These are phyloP conservation scores for Trichophyton mentagrophytes DNA, from an alignment of 2,329 filamentous ascomycete genomes.

Conservation along the genomic window DNA sequence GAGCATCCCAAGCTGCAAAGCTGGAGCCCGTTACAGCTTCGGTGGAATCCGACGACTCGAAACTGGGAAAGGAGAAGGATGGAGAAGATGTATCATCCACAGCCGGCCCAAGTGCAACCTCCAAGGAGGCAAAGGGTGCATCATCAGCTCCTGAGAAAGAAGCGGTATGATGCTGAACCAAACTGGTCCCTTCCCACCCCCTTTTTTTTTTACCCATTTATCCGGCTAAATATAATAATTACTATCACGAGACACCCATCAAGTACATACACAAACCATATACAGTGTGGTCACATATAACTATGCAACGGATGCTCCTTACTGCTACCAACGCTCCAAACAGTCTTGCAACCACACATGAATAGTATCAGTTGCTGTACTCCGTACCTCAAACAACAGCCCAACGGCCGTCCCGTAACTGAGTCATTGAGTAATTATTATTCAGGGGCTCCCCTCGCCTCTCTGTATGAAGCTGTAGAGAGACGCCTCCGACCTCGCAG, in stretches of 20 bases:
- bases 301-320: not conserved
- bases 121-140: slow-evolving; percentile 15
- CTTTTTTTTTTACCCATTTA: not conserved
- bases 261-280: not conserved
- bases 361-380: not conserved
- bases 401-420: not conserved
- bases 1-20: not conserved
- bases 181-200: not conserved
- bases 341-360: not conserved
- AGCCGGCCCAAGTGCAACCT: slow-evolving; percentile 22
- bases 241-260: not conserved
- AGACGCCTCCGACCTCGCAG: not conserved
- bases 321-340: not conserved
- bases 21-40: slow-evolving; percentile 17
- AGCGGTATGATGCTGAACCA: not conserved
- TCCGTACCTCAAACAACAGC: not conserved
- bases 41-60: slow-evolving; percentile 29
- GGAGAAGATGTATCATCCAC: slow-evolving; percentile 24
- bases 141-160: not conserved
- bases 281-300: not conserved
- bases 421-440: not conserved
- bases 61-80: slow-evolving; percentile 16
- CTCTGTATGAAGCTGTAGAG: not conserved
- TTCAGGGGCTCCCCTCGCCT: not conserved
- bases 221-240: not conserved